Base-by-base conservation (phyloP, 495 filamentous ascomycete species). In the Aspergillus bertholletiae region DNA sequence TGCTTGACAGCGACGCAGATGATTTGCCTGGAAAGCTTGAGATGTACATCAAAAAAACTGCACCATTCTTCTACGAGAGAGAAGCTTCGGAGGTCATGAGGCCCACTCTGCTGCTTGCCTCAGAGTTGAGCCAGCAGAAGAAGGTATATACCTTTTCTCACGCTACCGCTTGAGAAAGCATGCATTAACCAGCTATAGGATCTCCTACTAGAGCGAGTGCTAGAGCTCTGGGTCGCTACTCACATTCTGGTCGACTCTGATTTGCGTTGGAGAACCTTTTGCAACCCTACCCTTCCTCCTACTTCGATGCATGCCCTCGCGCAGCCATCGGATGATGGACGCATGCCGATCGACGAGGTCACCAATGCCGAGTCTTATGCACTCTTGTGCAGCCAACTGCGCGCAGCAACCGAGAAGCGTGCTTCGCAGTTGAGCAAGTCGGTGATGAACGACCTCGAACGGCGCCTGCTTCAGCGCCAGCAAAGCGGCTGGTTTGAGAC, bases 191-290 rank as follows among this genome's bases (percentile, higher is more conserved):
- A 24, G 15, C 17, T 13, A 46, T 49, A 81, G 73, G 84, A 90
- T 58, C 69, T 74, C 23, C 71, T 92, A 7, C 74, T 93, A 13
- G 78, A 80, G 48, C 79, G 82, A 32, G 84, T 82, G 1, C 71
- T 93, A 7, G 86, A 93, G 63, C 75, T 95, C 3, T 95, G 88
- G 88, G 80, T 84, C 21, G 78, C 83, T 7, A 90, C 88, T 1
- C 84, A 88, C 57, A 82, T 93, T 24, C 76, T 93, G 45, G 77
- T 81, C 18, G 86, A 88, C 53, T 74, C 76, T n/a, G 83, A 86
- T 37, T 66, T 85, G 17, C 74, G 77, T 34, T 92, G 88, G 88
- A 81, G 79, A 27, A 80, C 88, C 23, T 81, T 71, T 57, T 75
- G 70, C 59, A 80, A 80, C 62, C 71, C 75, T 17, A 74, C 71